Percentiles rank a stretch among this genome's conserved stretches.
phyloP scores from a whole-genome alignment of 768 basidiomycete genomes.

The Psilocybe azurescens region DNA sequence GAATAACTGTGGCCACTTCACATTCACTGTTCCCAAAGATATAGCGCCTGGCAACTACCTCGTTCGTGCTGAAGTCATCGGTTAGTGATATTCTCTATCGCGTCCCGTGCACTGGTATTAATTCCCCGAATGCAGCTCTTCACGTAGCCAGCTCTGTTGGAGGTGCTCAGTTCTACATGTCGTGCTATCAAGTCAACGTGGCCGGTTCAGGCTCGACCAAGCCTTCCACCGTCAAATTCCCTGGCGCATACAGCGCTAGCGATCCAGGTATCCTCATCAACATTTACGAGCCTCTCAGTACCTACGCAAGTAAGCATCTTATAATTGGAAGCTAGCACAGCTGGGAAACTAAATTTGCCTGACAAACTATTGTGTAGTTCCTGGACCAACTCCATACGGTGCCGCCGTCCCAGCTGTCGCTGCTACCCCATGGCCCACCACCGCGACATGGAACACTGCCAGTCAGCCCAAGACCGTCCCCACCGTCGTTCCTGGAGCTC shows the following conservation, averaged over 20 bases:
- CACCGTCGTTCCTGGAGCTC: constrained; percentile 17
- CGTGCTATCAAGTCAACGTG: constrained; percentile 64
- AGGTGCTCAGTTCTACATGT: constrained; percentile 81
- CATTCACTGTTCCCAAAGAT: constrained; percentile 55
- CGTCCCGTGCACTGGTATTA: constrained; percentile 22
- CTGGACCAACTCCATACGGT: constrained; percentile 51
- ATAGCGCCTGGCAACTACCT: constrained; percentile 73
- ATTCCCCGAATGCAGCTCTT: constrained; percentile 45
- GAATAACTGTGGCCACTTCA: constrained; percentile 59
- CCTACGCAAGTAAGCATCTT: constrained; percentile 41
- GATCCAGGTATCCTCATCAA: constrained; percentile 68
- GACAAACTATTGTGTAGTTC: constrained; percentile 33
- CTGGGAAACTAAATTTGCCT: background rate
- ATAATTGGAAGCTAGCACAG: background rate
- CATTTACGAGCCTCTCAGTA: constrained; percentile 47
- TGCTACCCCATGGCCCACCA: constrained; percentile 47
- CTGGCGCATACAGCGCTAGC: constrained; percentile 71
- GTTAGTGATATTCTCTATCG: constrained; percentile 32
- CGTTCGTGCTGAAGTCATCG: constrained; percentile 77
- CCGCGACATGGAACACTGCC: constrained; percentile 42
- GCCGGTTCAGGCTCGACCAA: constrained; percentile 54
- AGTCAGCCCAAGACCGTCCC: constrained; percentile 15
- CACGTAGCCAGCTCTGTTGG: constrained; percentile 60
- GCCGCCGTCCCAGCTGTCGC: constrained; percentile 45
- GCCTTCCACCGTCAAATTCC: constrained; percentile 58